Conservation (phyloP, 2,329 filamentous ascomycete species). For the Exophiala phaeomuriformis region DNA sequence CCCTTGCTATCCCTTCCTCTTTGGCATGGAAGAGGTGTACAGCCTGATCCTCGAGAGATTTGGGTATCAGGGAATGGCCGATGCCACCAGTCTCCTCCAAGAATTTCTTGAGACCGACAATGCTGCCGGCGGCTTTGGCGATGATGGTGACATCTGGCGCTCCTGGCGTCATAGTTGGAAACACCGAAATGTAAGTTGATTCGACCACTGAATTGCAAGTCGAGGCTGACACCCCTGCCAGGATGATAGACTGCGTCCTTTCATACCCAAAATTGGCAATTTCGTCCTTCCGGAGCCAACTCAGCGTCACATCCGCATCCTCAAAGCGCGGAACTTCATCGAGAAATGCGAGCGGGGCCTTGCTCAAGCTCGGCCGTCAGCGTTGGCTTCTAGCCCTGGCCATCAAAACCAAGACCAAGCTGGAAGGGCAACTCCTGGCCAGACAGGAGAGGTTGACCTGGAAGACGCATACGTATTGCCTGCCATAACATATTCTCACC, state of each 20-base stretch:
- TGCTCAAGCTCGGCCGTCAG: background rate
- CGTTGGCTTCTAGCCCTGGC: background rate
- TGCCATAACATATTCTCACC: slow-evolving; percentile 6
- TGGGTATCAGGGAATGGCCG: slow-evolving; percentile 21
- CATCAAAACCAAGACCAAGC: slow-evolving; percentile 2
- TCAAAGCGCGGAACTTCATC: slow-evolving; percentile 24
- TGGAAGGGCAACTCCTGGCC: background rate
- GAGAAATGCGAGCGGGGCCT: background rate
- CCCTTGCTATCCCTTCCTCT: slow-evolving; percentile 25
- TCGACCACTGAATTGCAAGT: background rate
- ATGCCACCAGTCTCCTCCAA: slow-evolving; percentile 27
- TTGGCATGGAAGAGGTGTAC: slow-evolving; percentile 29
- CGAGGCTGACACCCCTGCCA: slow-evolving; percentile 8
- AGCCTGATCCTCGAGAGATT: slow-evolving; percentile 24
- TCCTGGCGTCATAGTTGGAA: slow-evolving; percentile 29
- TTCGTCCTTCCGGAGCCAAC: slow-evolving; percentile 24
- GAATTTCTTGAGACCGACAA: slow-evolving; percentile 27
- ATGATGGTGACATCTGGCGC: slow-evolving; percentile 28
- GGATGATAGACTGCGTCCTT: slow-evolving; percentile 25
- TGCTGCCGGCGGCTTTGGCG: slow-evolving; percentile 23
- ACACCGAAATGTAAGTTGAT: slow-evolving; percentile 26
- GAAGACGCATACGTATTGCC: slow-evolving; percentile 8
- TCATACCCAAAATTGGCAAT: slow-evolving; percentile 22
- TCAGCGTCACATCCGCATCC: slow-evolving; percentile 17
- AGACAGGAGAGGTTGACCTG: background rate